These are phyloP conservation scores for Trametes elegans DNA, from an alignment of 768 basidiomycete genomes.

Conservation along the genomic window DNA sequence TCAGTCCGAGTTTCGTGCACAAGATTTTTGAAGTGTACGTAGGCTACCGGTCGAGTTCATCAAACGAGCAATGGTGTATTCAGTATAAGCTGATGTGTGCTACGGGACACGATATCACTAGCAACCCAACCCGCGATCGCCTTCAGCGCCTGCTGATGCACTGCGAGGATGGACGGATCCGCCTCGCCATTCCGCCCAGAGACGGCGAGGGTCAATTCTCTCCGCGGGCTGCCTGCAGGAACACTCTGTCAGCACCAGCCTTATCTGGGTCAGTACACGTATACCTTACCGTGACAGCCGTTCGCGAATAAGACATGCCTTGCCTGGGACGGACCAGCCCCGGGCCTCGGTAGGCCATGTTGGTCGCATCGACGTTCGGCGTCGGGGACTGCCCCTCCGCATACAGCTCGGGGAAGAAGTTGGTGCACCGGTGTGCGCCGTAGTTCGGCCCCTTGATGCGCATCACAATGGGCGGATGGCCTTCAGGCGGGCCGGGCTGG, in stretches of 20 bases:
- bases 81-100: too few relatives aligned
- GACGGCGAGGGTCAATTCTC: constrained; percentile 62
- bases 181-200: constrained; percentile 39
- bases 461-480: constrained; percentile 42
- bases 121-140: constrained; percentile 56
- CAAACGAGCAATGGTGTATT: too few relatives aligned
- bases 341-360: constrained; percentile 47
- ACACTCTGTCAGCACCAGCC: not conserved
- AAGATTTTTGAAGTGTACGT: too few relatives aligned
- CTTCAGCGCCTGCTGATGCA: constrained; percentile 50
- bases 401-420: constrained; percentile 61
- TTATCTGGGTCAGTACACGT: not conserved
- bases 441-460: constrained; percentile 48
- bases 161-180: constrained; percentile 49
- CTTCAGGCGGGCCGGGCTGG: constrained; percentile 32
- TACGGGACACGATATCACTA: too few relatives aligned
- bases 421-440: constrained; percentile 60
- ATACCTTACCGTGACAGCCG: constrained; percentile 53
- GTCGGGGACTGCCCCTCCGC: constrained; percentile 13
- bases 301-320: constrained; percentile 66
- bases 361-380: constrained; percentile 41
- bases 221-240: constrained; percentile 73
- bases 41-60: too few relatives aligned
- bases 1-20: too few relatives aligned
- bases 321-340: constrained; percentile 61